Percentiles rank a stretch among this genome's conserved stretches.
Conservation (phyloP, 176 grass and related monocot species). For the Miscanthus lutarioriparius region DNA sequence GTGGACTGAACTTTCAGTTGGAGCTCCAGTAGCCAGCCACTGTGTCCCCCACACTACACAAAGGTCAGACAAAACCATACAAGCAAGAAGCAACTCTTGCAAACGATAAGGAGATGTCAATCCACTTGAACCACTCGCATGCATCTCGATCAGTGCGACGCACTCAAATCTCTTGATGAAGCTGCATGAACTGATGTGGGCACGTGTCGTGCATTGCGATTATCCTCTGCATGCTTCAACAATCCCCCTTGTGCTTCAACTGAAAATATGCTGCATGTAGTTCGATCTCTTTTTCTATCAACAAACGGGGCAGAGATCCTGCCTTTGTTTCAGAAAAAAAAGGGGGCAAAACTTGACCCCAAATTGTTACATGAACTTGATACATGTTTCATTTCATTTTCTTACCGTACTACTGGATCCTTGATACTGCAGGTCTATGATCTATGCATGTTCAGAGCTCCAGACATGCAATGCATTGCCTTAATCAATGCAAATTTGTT, state of each 20-base stretch:
- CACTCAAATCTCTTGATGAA: conserved; percentile 12
- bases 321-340: neutral
- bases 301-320: neutral
- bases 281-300: neutral
- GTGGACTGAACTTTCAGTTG: conserved; percentile 43
- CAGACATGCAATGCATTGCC: neutral
- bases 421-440: neutral
- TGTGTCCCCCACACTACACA: conserved; percentile 20
- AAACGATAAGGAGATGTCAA: conserved; percentile 39
- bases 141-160: conserved; percentile 7
- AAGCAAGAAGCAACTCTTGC: conserved; percentile 19
- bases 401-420: neutral
- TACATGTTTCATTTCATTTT: neutral
- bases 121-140: conserved; percentile 22
- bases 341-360: too few species aligned
- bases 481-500: neutral
- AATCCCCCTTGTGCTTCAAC: neutral
- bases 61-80: conserved; percentile 45
- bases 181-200: neutral
- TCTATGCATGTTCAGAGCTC: neutral
- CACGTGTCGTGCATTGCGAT: neutral
- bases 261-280: neutral
- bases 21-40: conserved; percentile 34
- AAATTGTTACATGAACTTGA: neutral
- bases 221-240: neutral